Base-by-base conservation (phyloP, 148 eudicot species). In the Linanthus parryae region DNA sequence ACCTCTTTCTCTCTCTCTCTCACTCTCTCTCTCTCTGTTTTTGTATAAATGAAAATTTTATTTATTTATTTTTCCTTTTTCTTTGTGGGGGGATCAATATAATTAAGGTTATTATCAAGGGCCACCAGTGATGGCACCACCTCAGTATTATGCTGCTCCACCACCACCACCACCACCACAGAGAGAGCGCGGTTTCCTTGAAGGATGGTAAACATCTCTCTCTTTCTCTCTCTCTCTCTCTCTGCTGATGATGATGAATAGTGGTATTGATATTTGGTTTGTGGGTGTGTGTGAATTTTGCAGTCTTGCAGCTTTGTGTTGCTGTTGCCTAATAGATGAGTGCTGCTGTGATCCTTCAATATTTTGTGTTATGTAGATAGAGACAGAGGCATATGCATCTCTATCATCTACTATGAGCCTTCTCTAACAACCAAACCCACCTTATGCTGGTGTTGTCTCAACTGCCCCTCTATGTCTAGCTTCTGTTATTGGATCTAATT, bases 281-380 rank as follows among this genome's bases (percentile, higher is more conserved):
- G 11, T 26, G 2, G 25, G 28, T 56, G 30, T 15, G 40, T 23
- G 28, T 24, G 19, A 22, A 28, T 43, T n/a, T n/a, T 73, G 62
- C 74, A 74, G 79, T 62, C 71, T 73, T 26, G 78, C 74, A 52
- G 78, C 74, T 56, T 51, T 73, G 25, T 73, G 78, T 56, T 73
- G 78, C 37, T 73, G 78, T 48, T 73, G 63, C 40, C 49, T 64
- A 20, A 0, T 69, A 22, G 78, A 73, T 26, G 78, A 73, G 25
- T 73, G 78, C 24, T 72, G 77, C 59, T 73, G 78, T 52, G 78
- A 73, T 56, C 74, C 74, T n/a, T 51, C 67, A 2, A 36, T 69
- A 5, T 59, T 73, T 33, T 69, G 68, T 36, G 59, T 73, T n/a
- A 15, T 23, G 42, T 58, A 36, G 15, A 44, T 12, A 14, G n/a